Base-by-base conservation (phyloP, 176 grass and related monocot species). In the Oryza officinalis region DNA sequence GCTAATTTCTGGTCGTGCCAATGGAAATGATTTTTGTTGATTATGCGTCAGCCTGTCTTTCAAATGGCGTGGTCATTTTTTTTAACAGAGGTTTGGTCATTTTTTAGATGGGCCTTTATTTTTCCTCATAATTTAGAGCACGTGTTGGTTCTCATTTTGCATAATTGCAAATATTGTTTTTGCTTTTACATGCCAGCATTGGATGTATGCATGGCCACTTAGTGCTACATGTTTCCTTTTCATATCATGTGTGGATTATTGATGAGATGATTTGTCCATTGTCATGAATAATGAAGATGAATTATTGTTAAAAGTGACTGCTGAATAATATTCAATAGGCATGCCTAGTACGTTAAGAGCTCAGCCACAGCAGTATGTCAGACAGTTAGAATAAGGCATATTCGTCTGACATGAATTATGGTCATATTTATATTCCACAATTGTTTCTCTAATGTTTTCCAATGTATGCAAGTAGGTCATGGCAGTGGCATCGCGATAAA, bases 141-240 rank as follows among this genome's bases (percentile, higher is more conserved):
- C 47, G 60, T 10, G 66, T 74, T 86, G 23, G 33, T 84, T 68
- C 30, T 72, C n/a, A 2, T 45, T 74, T 80, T 2, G 2, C 25
- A 14, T 73, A 12, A 86, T 83, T 78, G 60, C 14, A 5, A 5
- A 35, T 35, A 35, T 54, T 6, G 6, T 12, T 63, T 6, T 69
- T 45, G 63, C 47, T 50, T 63, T 79, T 68, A 20, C 4, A 11
- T 37, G 74, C 33, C 33, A 40, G n/a, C 1, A 30, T 79, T 47
- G 61, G 74, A 38, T 72, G 60, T 83, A 35, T 57, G 75, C 59
- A 18, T 27, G 69, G n/a, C 75, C 61, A 69, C 61, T 74, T 61
- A 68, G 30, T 63, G n/a, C 33, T 54, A 37, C 6, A 37, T 37
- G 0, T 74, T 41, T 90, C 68, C 3, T 79, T 63, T 54, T 47